Evolutionary conservation across 2,329 filamentous ascomycete species (phyloP), one percentile per base, ranked within the genome.

Genomic region (Samsoniella hepiali): DNA sequence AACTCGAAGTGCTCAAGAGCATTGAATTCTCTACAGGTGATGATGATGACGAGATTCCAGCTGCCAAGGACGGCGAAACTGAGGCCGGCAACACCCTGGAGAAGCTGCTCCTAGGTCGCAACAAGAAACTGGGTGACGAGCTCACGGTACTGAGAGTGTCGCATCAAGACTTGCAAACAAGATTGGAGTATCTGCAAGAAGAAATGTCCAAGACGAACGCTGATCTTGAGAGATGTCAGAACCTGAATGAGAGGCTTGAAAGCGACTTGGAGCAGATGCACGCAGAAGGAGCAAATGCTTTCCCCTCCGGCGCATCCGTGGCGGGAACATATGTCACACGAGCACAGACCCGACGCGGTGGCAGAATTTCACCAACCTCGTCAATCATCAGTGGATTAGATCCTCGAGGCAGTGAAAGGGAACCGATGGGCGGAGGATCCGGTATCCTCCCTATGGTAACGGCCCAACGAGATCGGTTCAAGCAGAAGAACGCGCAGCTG

Each of bases 331-430:
- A 97, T 74, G 86, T 88, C 58, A 94, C 84, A 2, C 76, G 81
- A 13, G 81, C 81, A 45, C 81, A 83, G 1, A 82, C 85, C 22
- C 84, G 90, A 56, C 84, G 90, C 53, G 86, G 87, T 70, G 86
- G 89, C 47, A 81, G 82, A 57, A 85, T 90, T 17, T 98, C 95
- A 3, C 96, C 95, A 0, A 98, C 95, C 1, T 98, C 94, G 4
- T 98, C 94, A 27, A 98, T 99, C 70, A 98, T 99, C 70, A 97
- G 93, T 65, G 95, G 95, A n/a, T 93, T 97, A 72, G 91, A 96
- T 71, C 88, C 90, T 29, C 83, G 86, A 17, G 67, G 69, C 55
- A 73, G 76, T 9, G 77, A 81, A 45, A 78, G 82, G 17, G 90
- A 92, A 54, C 81, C 88, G 9, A 83, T 89, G 62, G 90, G 90